Evolutionary conservation across 441 rosid species (phyloP).

Genomic region (Rhodomyrtus psidioides): DNA sequence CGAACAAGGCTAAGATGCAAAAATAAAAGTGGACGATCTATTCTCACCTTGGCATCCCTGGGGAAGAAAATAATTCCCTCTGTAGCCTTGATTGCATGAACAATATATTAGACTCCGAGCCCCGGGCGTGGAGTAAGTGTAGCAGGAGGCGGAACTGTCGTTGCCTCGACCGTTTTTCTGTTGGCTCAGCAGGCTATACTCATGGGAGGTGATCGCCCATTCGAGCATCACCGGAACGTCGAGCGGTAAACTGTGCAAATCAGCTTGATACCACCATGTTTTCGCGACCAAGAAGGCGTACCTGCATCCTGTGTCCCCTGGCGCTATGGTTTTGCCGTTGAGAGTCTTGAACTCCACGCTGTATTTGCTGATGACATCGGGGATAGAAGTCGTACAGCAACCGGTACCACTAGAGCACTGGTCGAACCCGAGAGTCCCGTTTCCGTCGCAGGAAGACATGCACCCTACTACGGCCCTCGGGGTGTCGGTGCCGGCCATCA

Average conservation of each 20-base stretch:
- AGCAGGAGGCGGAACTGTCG: background rate
- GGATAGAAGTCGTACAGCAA: background rate
- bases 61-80: accelerated
- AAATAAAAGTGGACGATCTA: background rate
- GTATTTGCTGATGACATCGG: background rate
- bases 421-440: background rate
- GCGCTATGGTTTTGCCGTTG: accelerated
- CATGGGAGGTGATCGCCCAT: background rate
- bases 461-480: background rate
- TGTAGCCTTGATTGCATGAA: background rate
- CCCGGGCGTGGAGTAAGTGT: background rate
- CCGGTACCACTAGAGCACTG: background rate
- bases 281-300: background rate
- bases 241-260: background rate
- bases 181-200: background rate
- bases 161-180: background rate
- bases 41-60: background rate
- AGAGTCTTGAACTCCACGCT: background rate
- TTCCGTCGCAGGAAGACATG: background rate
- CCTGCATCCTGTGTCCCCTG: background rate
- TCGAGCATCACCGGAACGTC: background rate
- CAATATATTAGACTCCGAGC: background rate
- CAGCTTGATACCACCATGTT: accelerated
- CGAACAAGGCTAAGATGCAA: background rate
- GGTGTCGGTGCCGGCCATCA: accelerated